A percentile compares a stretch with the other conserved stretches of the same genome.
Evolutionary conservation across 352 stramenopile genomes (phyloP).

Genomic region (Globisporangium irregulare): DNA sequence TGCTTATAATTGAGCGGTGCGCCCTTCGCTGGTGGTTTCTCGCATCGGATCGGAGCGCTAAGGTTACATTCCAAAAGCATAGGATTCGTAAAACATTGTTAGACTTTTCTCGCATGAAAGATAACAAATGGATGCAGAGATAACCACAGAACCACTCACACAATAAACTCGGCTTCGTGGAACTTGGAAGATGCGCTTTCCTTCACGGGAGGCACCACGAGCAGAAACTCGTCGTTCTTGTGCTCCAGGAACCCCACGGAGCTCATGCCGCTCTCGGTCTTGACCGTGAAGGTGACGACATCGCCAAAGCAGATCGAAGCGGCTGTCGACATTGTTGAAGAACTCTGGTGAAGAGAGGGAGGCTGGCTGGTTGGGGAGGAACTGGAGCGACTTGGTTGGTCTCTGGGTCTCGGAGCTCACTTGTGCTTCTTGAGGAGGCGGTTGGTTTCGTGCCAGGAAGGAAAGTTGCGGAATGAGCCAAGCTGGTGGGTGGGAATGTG

Average conservation of each 20-base stretch:
- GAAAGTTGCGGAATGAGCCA: conserved; percentile 12
- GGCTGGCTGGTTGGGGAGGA: neutral
- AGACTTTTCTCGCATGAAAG: neutral
- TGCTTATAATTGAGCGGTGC: conserved; percentile 64
- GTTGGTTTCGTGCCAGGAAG: conserved; percentile 13
- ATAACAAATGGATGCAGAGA: neutral
- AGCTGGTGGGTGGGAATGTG: neutral
- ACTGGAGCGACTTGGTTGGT: neutral
- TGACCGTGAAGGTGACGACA: conserved; percentile 45
- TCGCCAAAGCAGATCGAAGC: conserved; percentile 47
- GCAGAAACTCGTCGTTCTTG: conserved; percentile 40
- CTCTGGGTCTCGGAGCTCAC: neutral
- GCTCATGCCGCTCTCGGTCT: conserved; percentile 19
- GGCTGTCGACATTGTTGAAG: conserved; percentile 19
- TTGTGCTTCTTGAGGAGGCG: conserved; percentile 3
- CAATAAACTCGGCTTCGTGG: conserved; percentile 62
- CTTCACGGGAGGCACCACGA: conserved; percentile 55
- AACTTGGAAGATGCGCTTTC: conserved; percentile 37
- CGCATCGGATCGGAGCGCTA: conserved; percentile 39
- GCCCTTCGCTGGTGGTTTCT: conserved; percentile 43
- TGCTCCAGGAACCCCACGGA: conserved; percentile 55
- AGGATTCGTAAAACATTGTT: neutral
- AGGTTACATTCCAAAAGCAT: neutral
- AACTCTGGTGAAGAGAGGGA: neutral
- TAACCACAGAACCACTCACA: conserved; percentile 31